Conservation (phyloP, 768 basidiomycete species). For the Lentinula boryana region DNA sequence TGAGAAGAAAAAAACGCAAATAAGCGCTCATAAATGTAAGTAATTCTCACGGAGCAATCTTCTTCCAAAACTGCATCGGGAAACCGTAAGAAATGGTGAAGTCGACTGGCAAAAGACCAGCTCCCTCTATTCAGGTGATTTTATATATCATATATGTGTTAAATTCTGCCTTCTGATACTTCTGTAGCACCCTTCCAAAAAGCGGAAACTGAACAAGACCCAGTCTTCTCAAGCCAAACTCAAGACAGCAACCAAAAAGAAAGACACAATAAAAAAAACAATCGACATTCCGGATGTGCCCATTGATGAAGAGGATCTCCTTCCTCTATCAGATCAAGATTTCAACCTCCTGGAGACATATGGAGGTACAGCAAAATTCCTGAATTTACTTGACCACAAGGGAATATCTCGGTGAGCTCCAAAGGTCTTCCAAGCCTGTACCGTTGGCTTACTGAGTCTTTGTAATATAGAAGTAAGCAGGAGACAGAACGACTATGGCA, state of each 20-base stretch:
- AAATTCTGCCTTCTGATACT: neutral
- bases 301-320: slow-evolving; percentile 37
- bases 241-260: slow-evolving; percentile 28
- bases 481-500: slow-evolving; percentile 70
- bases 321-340: slow-evolving; percentile 64
- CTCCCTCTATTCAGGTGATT: neutral
- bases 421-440: neutral
- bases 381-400: slow-evolving; percentile 65
- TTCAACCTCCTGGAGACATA: slow-evolving; percentile 61
- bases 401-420: slow-evolving; percentile 70
- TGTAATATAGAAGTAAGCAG: slow-evolving; percentile 66
- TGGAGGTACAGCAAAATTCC: slow-evolving; percentile 57
- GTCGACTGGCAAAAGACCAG: neutral
- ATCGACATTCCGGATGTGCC: slow-evolving; percentile 57
- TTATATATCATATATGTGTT: neutral
- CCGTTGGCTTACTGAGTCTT: neutral
- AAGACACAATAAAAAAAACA: slow-evolving; percentile 44
- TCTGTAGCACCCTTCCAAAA: neutral
- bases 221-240: neutral
- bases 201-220: slow-evolving; percentile 1
- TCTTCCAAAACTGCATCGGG: neutral
- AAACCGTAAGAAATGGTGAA: neutral
- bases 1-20: too few species aligned
- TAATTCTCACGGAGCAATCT: neutral
- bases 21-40: neutral